Conservation (phyloP, 1,139 yeast genomes). For the Scheffersomyces insectosa region DNA sequence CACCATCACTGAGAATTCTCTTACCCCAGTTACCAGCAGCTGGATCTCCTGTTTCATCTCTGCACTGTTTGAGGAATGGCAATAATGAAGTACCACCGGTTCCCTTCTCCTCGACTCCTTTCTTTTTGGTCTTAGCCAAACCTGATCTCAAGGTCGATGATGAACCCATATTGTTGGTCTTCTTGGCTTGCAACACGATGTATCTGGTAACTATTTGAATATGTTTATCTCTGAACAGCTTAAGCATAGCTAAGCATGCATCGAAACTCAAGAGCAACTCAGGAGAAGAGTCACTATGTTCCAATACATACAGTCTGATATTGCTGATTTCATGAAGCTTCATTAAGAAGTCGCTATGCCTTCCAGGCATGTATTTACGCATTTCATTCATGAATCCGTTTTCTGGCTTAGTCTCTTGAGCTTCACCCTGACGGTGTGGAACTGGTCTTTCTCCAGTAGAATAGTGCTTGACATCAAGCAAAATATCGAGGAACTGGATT, state of each 20-base stretch:
- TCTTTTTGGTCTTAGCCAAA: constrained; percentile 49
- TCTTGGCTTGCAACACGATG: constrained; percentile 74
- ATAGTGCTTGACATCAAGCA: constrained; percentile 73
- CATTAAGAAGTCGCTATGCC: constrained; percentile 72
- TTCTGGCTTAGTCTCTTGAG: constrained; percentile 9
- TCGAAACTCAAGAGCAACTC: constrained; percentile 76
- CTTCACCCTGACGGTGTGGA: constrained; percentile 22
- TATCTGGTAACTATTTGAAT: constrained; percentile 90
- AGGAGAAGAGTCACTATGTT: constrained; percentile 38
- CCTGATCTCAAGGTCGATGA: constrained; percentile 61
- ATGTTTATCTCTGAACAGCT: constrained; percentile 87
- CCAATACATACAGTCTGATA: constrained; percentile 63
- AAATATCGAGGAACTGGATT: constrained; percentile 80
- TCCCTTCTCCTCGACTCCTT: constrained; percentile 61
- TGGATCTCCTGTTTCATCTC: constrained; percentile 92
- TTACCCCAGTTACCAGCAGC: constrained; percentile 92
- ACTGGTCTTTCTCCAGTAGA: constrained; percentile 67
- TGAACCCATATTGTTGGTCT: constrained; percentile 53
- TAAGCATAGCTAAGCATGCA: constrained; percentile 87
- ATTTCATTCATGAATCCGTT: constrained; percentile 78
- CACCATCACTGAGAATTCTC: constrained; percentile 65
- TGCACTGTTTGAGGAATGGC: constrained; percentile 90
- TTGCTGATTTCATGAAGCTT: constrained; percentile 57
- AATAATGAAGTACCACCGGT: constrained; percentile 93
- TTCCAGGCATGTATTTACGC: constrained; percentile 87